Conservation (phyloP, 495 filamentous ascomycete species). For the Trichoderma reesei region DNA sequence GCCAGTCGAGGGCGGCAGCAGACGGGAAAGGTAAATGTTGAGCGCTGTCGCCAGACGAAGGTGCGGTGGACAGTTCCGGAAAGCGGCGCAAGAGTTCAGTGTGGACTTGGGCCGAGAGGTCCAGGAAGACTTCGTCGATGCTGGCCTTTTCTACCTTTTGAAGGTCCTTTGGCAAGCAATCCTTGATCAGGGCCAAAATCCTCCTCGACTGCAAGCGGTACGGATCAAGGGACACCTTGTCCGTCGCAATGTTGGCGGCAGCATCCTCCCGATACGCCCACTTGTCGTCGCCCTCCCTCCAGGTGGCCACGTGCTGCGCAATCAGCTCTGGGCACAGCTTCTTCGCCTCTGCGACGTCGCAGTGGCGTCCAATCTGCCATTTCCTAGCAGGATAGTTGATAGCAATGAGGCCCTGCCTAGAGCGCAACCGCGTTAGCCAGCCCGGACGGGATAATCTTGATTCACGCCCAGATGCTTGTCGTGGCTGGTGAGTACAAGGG, state of each 20-base stretch:
- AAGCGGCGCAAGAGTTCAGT: constrained; percentile 65
- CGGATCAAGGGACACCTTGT: constrained; percentile 90
- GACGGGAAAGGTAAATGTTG: constrained; percentile 65
- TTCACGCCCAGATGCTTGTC: background rate
- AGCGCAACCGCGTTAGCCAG: constrained; percentile 3
- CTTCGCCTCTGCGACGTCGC: constrained; percentile 71
- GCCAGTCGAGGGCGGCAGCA: constrained; percentile 70
- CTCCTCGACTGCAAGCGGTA: constrained; percentile 78
- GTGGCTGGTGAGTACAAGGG: background rate
- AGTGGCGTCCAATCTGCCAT: constrained; percentile 66
- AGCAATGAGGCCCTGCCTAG: constrained; percentile 71
- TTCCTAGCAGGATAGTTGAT: constrained; percentile 87
- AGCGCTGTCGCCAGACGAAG: constrained; percentile 60
- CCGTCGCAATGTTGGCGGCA: constrained; percentile 60
- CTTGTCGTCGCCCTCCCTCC: constrained; percentile 78
- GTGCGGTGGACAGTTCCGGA: constrained; percentile 55
- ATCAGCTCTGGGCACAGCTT: constrained; percentile 79
- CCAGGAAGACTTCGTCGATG: constrained; percentile 85
- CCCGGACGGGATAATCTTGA: background rate
- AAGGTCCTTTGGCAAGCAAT: constrained; percentile 48
- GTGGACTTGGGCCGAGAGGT: constrained; percentile 76
- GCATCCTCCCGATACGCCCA: constrained; percentile 90
- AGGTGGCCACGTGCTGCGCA: constrained; percentile 89
- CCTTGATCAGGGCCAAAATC: constrained; percentile 76
- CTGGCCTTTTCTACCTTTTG: constrained; percentile 84